Base-by-base conservation (phyloP, 2,329 filamentous ascomycete species). In the Colletotrichum scovillei region DNA sequence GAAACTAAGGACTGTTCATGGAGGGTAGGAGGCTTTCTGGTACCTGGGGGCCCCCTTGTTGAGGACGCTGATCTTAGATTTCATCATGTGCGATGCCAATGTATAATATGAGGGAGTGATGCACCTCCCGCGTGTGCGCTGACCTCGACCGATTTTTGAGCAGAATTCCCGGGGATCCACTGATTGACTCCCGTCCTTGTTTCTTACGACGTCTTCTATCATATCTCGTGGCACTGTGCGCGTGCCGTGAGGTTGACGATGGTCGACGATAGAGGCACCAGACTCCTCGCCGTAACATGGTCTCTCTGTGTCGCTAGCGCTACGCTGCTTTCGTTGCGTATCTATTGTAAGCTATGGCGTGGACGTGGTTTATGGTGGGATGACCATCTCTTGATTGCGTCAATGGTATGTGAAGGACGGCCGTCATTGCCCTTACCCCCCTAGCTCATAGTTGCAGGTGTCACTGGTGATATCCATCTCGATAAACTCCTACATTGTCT, bases 271-370 rank as follows among this genome's bases (percentile, higher is more conserved):
- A 78, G 79, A 76, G 76, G 79, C 46, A 73, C 77, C 28, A 76
- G 79, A 14, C 72, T 82, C 16, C 60, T 82, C 4, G 80, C 76
- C n/a, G 77, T 77, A 2, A 79, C 77, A 28, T 82, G 81, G 81
- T 77, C 79, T 2, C 55, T 82, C 46, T 72, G 76, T 0, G 69
- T 70, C 1, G 73, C 77, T 1, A 76, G 76, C 49, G 78, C 73
- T 4, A 60, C 81, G 1, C 57, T 82, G 19, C 68, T 84, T 5
- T 74, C 75, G 12, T 66, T 83, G 22, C 77, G 82, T 6, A 64
- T 83, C 35, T 84, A 84, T 77, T 84, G 81, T 78, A 84, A 84
- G 63, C 60, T 79, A 32, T 80, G 79, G 76, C 78, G 81, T 14
- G 79, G 78, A 1, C 78, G 79, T 46, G 82, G 81, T 58, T 46